Percentiles rank a stretch among this genome's conserved stretches.
Evolutionary conservation across 2,329 filamentous ascomycete genomes (phyloP).

Genomic region (Septoria petroselini): DNA sequence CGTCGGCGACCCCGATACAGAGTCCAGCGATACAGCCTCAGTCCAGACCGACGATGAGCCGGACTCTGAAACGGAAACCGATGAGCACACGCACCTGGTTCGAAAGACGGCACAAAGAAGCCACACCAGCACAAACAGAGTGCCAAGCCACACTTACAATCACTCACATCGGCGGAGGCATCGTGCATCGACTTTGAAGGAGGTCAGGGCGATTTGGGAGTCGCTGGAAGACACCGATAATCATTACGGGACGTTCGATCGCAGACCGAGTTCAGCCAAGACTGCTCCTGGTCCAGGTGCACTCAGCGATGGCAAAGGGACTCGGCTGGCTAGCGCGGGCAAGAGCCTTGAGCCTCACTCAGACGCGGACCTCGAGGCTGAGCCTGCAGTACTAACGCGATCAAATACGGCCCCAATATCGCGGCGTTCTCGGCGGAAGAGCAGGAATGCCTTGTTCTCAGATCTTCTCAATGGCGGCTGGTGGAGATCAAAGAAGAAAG

Average conservation of each 20-base stretch:
- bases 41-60: slow-evolving; percentile 28
- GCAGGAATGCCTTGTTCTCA: slow-evolving; percentile 34
- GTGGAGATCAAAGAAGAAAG: slow-evolving; percentile 31
- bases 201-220: slow-evolving; percentile 36
- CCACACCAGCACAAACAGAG: slow-evolving; percentile 17
- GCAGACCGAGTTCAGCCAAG: slow-evolving; percentile 15
- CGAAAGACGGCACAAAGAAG: slow-evolving; percentile 23
- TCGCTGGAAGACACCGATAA: slow-evolving; percentile 31
- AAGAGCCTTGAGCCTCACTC: slow-evolving; percentile 5
- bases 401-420: slow-evolving; percentile 26
- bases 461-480: slow-evolving; percentile 33
- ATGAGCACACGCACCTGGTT: slow-evolving; percentile 27
- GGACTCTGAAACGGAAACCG: slow-evolving; percentile 20
- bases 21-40: slow-evolving; percentile 28
- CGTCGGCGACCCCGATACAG: slow-evolving; percentile 34
- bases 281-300: slow-evolving; percentile 12
- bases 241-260: slow-evolving; percentile 30
- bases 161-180: slow-evolving; percentile 29
- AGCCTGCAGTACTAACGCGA: slow-evolving; percentile 14
- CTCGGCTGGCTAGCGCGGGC: slow-evolving; percentile 26
- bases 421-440: slow-evolving; percentile 22
- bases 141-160: slow-evolving; percentile 14
- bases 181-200: slow-evolving; percentile 35
- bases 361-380: not conserved
- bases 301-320: slow-evolving; percentile 17